Evolutionary conservation across 2,329 filamentous ascomycete species (phyloP).

Genomic region (Neofusicoccum cordaticola): DNA sequence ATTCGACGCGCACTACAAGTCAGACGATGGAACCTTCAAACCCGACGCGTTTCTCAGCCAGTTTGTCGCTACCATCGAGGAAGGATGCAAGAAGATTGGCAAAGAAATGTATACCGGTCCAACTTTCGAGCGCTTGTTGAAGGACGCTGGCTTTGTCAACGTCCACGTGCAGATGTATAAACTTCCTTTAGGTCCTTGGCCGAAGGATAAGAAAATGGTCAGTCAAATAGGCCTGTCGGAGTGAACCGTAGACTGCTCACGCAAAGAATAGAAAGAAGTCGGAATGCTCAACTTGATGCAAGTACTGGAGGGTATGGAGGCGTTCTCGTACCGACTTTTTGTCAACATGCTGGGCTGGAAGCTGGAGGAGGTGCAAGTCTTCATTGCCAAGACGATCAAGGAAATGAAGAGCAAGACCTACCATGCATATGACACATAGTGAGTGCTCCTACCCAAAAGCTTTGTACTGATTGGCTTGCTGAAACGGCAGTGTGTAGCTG

Average conservation of each 20-base stretch:
- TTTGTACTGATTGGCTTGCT: neutral
- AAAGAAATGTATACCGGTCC: slow-evolving; percentile 25
- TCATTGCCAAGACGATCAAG: slow-evolving; percentile 29
- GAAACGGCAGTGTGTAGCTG: neutral
- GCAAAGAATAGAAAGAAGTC: slow-evolving; percentile 7
- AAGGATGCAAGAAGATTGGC: slow-evolving; percentile 13
- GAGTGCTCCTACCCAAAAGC: slow-evolving; percentile 1
- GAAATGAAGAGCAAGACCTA: slow-evolving; percentile 28
- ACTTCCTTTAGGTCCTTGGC: slow-evolving; percentile 28
- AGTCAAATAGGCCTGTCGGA: too few species aligned
- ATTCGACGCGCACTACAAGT: slow-evolving; percentile 41
- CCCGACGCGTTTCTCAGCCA: neutral
- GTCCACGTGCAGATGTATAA: slow-evolving; percentile 34
- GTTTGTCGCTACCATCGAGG: neutral
- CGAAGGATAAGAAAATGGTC: slow-evolving; percentile 21
- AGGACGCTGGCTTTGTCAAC: slow-evolving; percentile 42
- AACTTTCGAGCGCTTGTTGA: slow-evolving; percentile 36
- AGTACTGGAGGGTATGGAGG: slow-evolving; percentile 41
- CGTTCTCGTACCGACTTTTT: slow-evolving; percentile 42
- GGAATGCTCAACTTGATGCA: slow-evolving; percentile 37
- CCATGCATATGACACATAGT: slow-evolving; percentile 32
- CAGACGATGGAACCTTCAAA: slow-evolving; percentile 33
- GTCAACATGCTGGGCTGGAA: slow-evolving; percentile 42
- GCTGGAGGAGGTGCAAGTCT: slow-evolving; percentile 44
- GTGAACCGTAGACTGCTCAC: too few species aligned